Evolutionary conservation across 2,329 filamentous ascomycete species (phyloP).

Genomic region (Neofusicoccum parvum): DNA sequence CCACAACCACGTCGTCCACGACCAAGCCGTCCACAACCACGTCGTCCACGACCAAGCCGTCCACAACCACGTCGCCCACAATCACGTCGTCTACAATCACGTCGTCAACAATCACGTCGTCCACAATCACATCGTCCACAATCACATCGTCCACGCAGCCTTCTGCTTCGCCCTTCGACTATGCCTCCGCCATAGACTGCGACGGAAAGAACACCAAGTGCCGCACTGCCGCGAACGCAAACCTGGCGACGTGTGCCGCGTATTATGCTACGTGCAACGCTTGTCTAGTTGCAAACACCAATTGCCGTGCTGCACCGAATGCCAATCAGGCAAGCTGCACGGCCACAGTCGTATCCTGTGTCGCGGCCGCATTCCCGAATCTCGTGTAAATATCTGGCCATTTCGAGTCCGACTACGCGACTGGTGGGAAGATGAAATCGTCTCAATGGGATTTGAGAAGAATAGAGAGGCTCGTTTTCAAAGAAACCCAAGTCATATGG

Average conservation of each 20-base stretch:
- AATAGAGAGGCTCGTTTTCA: too few relatives aligned
- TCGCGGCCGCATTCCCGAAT: not conserved
- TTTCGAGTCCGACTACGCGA: not conserved
- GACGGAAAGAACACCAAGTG: not conserved
- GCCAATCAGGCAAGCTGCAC: not conserved
- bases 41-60: too few relatives aligned
- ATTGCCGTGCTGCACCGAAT: not conserved
- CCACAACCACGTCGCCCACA: not conserved
- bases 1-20: too few relatives aligned
- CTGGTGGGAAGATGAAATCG: too few relatives aligned
- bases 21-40: too few relatives aligned
- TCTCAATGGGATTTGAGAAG: too few relatives aligned
- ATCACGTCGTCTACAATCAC: not conserved
- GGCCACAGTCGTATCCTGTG: not conserved
- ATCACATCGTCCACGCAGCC: not conserved
- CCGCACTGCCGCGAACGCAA: not conserved
- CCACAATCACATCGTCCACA: too few relatives aligned
- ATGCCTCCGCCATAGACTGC: not conserved
- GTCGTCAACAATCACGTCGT: too few relatives aligned
- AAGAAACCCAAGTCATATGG: too few relatives aligned
- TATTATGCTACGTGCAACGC: not conserved
- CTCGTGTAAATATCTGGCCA: not conserved
- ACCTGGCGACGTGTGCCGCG: not conserved
- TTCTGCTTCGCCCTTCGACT: not conserved
- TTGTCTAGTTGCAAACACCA: not conserved